Evolutionary conservation across 2,329 filamentous ascomycete genomes (phyloP).

Genomic region (Leptodontidium sp.): DNA sequence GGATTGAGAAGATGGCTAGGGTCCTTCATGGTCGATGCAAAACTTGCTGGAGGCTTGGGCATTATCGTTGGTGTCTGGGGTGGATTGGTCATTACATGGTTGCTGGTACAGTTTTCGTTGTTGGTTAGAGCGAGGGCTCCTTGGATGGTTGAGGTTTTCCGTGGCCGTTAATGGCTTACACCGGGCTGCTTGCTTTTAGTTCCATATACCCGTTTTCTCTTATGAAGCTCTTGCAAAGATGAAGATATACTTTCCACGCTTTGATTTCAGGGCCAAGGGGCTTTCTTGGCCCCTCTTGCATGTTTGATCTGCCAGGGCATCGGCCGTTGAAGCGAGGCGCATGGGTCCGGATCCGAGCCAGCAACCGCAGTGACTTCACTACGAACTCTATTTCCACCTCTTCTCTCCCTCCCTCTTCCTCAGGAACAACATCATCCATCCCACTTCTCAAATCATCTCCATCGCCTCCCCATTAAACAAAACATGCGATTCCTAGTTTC

Average conservation of each 20-base stretch:
- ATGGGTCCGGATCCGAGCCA: background rate
- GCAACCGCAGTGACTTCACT: background rate
- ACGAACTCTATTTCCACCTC: background rate
- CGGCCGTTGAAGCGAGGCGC: background rate
- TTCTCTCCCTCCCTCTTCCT: background rate
- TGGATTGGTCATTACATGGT: conserved; percentile 43
- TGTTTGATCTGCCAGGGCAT: background rate
- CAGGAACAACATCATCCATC: too few relatives aligned
- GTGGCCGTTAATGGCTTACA: background rate
- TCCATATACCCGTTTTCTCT: background rate
- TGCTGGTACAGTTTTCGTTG: conserved; percentile 37
- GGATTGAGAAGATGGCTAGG: conserved; percentile 33
- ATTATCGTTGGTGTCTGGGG: conserved; percentile 43
- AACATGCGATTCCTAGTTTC: background rate
- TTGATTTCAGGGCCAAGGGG: background rate
- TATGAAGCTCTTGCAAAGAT: background rate
- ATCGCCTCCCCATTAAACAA: background rate
- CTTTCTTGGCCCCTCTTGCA: background rate
- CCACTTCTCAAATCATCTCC: background rate
- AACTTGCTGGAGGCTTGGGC: conserved; percentile 37
- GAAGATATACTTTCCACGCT: conserved; percentile 1
- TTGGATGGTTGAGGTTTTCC: conserved; percentile 22
- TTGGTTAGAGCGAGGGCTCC: conserved; percentile 26
- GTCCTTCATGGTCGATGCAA: conserved; percentile 34
- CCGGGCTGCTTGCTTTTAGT: background rate